Evolutionary conservation across 306 rosid species (phyloP).

Genomic region (Lupinus albus): DNA sequence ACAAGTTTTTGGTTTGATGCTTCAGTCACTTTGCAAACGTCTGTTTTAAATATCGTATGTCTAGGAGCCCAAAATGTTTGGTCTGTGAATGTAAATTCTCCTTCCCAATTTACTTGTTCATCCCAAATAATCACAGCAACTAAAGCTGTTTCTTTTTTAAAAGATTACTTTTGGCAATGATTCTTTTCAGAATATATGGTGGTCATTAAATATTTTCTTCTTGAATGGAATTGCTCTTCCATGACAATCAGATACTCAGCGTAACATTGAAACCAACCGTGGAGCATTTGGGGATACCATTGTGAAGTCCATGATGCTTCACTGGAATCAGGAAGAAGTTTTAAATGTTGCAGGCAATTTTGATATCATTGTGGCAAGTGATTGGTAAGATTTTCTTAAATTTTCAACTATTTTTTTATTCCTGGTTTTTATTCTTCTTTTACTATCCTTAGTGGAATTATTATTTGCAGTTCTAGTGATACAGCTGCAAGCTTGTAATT

Average conservation of each 20-base stretch:
- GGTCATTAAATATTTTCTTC: conserved; percentile 36
- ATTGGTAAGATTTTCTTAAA: conserved; percentile 55
- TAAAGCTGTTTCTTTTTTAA: not conserved
- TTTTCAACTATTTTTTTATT: conserved; percentile 16
- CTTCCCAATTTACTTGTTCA: conserved; percentile 16
- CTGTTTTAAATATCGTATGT: not conserved
- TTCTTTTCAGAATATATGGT: conserved; percentile 16
- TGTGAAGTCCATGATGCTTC: conserved; percentile 77
- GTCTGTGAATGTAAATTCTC: not conserved
- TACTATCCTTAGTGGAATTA: conserved; percentile 10
- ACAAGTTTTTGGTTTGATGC: not conserved
- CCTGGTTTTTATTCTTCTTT: conserved; percentile 8
- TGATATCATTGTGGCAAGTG: conserved; percentile 83
- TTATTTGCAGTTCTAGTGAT: conserved; percentile 33
- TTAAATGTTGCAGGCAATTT: conserved; percentile 53
- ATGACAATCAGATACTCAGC: conserved; percentile 77
- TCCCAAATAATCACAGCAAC: conserved; percentile 5
- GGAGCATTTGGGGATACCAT: conserved; percentile 75
- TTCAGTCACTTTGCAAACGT: not conserved
- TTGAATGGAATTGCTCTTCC: conserved; percentile 37
- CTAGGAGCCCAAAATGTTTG: not conserved
- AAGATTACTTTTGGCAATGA: not conserved
- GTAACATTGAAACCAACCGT: conserved; percentile 67
- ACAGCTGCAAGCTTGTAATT: conserved; percentile 27
- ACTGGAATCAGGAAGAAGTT: conserved; percentile 73